Evolutionary conservation across 2,329 filamentous ascomycete genomes (phyloP).

Genomic region (Phyllosticta citribraziliensis): DNA sequence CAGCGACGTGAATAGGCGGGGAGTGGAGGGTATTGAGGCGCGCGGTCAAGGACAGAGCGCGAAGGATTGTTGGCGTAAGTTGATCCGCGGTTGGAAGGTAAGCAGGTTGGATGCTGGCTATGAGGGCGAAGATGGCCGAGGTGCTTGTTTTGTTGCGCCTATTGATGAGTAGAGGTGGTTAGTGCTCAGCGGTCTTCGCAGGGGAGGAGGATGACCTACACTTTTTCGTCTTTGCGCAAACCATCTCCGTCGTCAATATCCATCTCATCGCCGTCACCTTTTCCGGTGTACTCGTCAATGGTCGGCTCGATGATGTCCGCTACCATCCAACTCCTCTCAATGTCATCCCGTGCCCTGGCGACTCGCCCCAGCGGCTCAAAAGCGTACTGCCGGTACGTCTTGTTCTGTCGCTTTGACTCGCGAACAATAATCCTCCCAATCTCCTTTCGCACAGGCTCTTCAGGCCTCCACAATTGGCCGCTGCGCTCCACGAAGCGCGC

Average conservation of each 20-base stretch:
- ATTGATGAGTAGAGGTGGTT: not conserved
- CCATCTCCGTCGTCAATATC: constrained; percentile 23
- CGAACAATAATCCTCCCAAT: constrained; percentile 64
- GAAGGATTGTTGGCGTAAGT: constrained; percentile 13
- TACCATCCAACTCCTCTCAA: constrained; percentile 61
- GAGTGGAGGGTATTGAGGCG: constrained; percentile 17
- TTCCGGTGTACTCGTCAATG: constrained; percentile 17
- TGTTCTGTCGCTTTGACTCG: constrained; percentile 87
- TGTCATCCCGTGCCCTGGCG: constrained; percentile 54
- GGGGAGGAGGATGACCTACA: constrained; percentile 13
- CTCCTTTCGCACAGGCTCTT: constrained; percentile 48
- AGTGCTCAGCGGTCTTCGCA: not conserved
- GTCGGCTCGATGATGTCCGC: constrained; percentile 53
- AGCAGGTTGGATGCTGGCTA: constrained; percentile 15
- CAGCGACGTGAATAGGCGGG: constrained; percentile 16
- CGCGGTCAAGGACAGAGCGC: constrained; percentile 14
- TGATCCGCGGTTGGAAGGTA: constrained; percentile 1
- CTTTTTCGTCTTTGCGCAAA: constrained; percentile 16
- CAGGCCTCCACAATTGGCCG: constrained; percentile 48
- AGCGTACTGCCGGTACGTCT: constrained; percentile 68
- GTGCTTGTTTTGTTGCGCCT: constrained; percentile 20
- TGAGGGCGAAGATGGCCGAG: constrained; percentile 16
- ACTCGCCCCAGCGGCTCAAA: constrained; percentile 64
- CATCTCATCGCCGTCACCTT: constrained; percentile 19
- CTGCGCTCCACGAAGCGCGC: constrained; percentile 64